Percentiles rank a stretch among this genome's conserved stretches.
Evolutionary conservation across 306 rosid species (phyloP).

Genomic region (Benincasa hispida): DNA sequence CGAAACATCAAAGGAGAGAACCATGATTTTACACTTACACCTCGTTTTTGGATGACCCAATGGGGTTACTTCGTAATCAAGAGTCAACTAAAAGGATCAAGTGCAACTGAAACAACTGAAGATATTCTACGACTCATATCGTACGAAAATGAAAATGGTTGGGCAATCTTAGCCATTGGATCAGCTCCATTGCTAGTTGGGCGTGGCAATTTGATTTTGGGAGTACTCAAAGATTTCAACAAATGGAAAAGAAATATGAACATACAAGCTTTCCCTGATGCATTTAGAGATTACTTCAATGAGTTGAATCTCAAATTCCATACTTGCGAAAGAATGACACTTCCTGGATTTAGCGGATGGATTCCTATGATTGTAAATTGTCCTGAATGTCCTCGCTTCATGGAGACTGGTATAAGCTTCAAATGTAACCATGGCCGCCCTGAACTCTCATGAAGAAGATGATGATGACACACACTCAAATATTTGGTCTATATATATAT

Average conservation of each 20-base stretch:
- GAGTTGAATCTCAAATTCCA: neutral
- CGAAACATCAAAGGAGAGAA: neutral
- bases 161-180: neutral
- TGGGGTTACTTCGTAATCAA: neutral
- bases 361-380: neutral
- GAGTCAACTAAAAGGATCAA: neutral
- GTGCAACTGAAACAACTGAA: neutral
- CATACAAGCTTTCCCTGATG: neutral
- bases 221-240: neutral
- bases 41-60: neutral
- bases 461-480: neutral
- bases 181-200: neutral
- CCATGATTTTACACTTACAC: neutral
- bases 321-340: neutral
- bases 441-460: neutral
- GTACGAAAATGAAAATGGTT: neutral
- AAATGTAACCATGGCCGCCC: neutral
- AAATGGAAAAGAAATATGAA: neutral
- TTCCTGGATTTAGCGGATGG: slow-evolving; percentile 4
- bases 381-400: neutral
- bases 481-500: neutral
- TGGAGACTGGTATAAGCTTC: neutral
- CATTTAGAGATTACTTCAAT: neutral
- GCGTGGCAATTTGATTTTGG: neutral
- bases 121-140: neutral